Base-by-base conservation (phyloP, 345 rosid genomes). In the Citrus hindsii region DNA sequence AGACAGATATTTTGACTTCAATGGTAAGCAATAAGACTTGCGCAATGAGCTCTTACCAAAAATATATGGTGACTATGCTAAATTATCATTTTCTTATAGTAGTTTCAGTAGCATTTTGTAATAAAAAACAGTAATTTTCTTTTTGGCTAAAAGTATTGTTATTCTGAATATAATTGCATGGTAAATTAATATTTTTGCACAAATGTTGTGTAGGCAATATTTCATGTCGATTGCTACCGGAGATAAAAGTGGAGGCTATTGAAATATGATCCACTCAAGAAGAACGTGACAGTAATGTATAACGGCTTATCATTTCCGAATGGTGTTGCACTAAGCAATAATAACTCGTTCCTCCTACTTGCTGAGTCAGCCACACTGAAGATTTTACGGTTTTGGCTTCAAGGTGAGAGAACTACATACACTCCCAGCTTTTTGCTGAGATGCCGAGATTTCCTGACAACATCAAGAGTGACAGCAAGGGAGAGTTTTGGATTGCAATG, bases 401-500 rank as follows among this genome's bases (percentile, higher is more conserved):
- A 56, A 6, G 74, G 66, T 22, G 37, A 16, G 19, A 14, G 60
- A 21, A 33, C 25, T 33, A 25, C 38, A 6, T 16, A 37, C 6
- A 30, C 67, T 5, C 69, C 76, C 69, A 80, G 35, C 33, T 67
- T 19, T 86, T 86, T 24, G 79, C 79, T 0, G 32, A 79, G 9
- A 77, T 90, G 16, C 71, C 30, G 9, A 79, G 90, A 37, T 73
- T 69, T 35, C 87, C 89, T 0, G 93, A 90, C 71, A 90, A 88
- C 75, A 80, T 88, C 25, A 80, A 79, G 68, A 80, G 83, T 32
- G 87, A 82, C 33, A 51, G 73, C 4, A 76, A 76, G 2, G 94
- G 98, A 1, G 93, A 92, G 27, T 92, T 89, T 28, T 90, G 93
- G 96, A 85, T 88, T 2, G 92, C 89, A 55, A 71, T 88, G 9